Percentiles rank a stretch among this genome's conserved stretches.
Conservation (phyloP, 345 rosid species). For the Populus simonii region DNA sequence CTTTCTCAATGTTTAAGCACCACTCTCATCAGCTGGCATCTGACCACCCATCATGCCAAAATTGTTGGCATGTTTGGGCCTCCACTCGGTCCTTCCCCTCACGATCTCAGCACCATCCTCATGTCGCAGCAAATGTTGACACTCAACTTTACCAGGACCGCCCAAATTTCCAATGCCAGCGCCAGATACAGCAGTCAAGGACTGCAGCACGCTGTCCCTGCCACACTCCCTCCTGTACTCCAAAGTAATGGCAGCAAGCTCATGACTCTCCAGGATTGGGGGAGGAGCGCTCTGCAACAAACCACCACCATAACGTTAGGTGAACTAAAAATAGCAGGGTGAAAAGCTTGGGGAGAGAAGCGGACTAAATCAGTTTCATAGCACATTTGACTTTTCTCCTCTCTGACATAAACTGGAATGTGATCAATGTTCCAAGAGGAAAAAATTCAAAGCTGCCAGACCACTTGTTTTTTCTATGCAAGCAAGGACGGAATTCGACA, state of each 20-base stretch:
- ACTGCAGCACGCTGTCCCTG: slow-evolving; percentile 84
- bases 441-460: background rate
- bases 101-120: slow-evolving; percentile 87
- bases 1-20: slow-evolving; percentile 19
- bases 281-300: slow-evolving; percentile 81
- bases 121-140: slow-evolving; percentile 88
- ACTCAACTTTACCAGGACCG: slow-evolving; percentile 51
- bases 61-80: slow-evolving; percentile 43
- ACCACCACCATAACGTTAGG: background rate
- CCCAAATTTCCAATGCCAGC: slow-evolving; percentile 37
- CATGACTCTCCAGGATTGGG: slow-evolving; percentile 73
- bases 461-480: background rate
- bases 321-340: background rate
- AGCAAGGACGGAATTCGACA: background rate
- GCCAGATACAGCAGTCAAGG: slow-evolving; percentile 67
- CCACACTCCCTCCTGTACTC: slow-evolving; percentile 98
- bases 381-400: background rate
- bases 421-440: background rate
- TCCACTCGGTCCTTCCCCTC: slow-evolving; percentile 90
- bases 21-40: slow-evolving; percentile 28
- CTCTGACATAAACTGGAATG: background rate
- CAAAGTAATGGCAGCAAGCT: slow-evolving; percentile 71
- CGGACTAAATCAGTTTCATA: background rate
- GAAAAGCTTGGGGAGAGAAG: background rate
- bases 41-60: slow-evolving; percentile 34